A percentile compares a stretch with the other conserved stretches of the same genome.
phyloP scores from a whole-genome alignment of 345 rosid species.

The Psidium friedrichsthalianum region DNA sequence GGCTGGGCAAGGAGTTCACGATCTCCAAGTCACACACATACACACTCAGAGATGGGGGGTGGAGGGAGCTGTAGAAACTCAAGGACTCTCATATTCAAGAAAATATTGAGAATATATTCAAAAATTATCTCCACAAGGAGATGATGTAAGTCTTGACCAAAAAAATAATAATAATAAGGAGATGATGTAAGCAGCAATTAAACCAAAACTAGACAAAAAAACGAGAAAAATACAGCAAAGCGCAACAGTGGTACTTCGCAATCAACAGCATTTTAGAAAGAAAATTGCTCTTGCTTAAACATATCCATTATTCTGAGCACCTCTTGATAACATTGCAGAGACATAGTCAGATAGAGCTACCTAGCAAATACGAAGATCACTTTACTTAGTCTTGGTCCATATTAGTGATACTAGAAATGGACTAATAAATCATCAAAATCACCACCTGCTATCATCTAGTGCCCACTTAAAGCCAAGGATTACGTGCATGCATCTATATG shows the following conservation, averaged over 20 bases:
- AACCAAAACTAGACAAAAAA: background rate
- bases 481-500: too few species aligned
- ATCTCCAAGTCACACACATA: background rate
- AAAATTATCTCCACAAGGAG: background rate
- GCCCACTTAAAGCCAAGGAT: background rate
- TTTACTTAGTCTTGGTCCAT: background rate
- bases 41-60: too few species aligned
- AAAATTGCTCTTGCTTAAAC: background rate
- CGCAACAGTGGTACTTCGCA: background rate
- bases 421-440: background rate
- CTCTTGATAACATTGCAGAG: background rate
- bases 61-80: background rate
- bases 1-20: background rate
- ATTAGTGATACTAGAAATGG: background rate
- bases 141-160: background rate
- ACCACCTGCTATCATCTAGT: background rate
- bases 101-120: background rate
- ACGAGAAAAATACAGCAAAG: background rate
- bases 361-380: background rate
- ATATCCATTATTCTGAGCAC: background rate
- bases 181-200: background rate
- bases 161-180: too few species aligned
- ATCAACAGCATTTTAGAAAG: background rate
- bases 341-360: background rate
- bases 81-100: background rate